Percentiles rank a stretch among this genome's conserved stretches.
Conservation (phyloP, 2,329 filamentous ascomycete genomes). For the Salinomyces thailandicus region DNA sequence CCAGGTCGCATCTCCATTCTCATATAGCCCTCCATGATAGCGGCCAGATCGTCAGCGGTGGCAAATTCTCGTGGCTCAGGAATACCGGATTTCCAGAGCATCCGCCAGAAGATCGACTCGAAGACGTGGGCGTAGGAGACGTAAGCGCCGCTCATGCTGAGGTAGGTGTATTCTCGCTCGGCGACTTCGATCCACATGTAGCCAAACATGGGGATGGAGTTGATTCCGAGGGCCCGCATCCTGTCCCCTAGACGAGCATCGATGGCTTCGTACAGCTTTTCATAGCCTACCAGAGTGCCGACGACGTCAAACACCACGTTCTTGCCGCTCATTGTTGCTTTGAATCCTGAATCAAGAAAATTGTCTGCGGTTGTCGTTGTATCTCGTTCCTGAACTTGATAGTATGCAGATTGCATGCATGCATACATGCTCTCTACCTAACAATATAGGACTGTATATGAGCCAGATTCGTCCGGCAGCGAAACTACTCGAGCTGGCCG, state of each 20-base stretch:
- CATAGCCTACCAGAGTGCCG: slow-evolving; percentile 39
- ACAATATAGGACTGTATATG: no score
- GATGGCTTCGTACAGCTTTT: slow-evolving; percentile 33
- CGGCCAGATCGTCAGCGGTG: slow-evolving; percentile 32
- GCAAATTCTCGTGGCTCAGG: slow-evolving; percentile 33
- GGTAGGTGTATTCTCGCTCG: slow-evolving; percentile 41
- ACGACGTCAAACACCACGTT: slow-evolving; percentile 34
- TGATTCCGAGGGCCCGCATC: slow-evolving; percentile 31
- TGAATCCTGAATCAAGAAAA: no score
- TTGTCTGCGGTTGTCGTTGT: no score
- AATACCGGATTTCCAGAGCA: slow-evolving; percentile 36
- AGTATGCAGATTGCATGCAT: no score
- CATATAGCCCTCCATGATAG: slow-evolving; percentile 30
- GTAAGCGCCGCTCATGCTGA: slow-evolving; percentile 36
- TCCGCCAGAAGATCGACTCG: slow-evolving; percentile 39
- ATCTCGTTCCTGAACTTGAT: no score
- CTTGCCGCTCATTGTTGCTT: slow-evolving; percentile 7
- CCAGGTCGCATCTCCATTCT: slow-evolving; percentile 27
- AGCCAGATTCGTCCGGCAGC: no score
- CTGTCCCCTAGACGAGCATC: slow-evolving; percentile 32
- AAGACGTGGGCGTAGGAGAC: slow-evolving; percentile 34
- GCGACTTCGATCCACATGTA: slow-evolving; percentile 39
- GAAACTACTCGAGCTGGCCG: no score
- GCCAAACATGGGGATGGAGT: slow-evolving; percentile 32
- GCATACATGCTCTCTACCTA: no score